Conservation (phyloP, 768 basidiomycete species). For the Leucosporidium yakuticum region DNA sequence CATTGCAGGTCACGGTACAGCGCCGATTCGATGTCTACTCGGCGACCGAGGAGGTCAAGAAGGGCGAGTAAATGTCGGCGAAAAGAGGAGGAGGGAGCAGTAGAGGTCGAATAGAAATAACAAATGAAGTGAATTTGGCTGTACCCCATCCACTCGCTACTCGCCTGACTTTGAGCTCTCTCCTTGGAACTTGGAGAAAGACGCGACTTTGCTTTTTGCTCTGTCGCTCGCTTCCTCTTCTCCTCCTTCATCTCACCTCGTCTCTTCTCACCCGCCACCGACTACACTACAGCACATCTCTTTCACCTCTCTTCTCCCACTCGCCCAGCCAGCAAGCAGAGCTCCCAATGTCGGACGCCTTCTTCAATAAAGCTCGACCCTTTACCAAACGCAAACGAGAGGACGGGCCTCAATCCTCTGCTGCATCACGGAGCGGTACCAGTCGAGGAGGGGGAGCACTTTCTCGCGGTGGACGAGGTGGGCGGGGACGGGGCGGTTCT, state of each 20-base stretch:
- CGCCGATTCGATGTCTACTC: conserved; percentile 87
- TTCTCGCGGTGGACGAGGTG: not conserved
- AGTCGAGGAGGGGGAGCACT: conserved; percentile 3
- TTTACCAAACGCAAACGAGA: conserved; percentile 29
- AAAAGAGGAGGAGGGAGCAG: too few species aligned
- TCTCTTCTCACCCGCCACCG: not conserved
- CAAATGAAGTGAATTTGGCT: too few species aligned
- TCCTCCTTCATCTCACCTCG: too few species aligned
- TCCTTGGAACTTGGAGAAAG: too few species aligned
- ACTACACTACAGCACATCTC: not conserved
- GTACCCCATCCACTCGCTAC: too few species aligned
- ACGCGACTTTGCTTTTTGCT: not conserved
- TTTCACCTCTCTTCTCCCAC: too few species aligned
- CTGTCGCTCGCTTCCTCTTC: too few species aligned
- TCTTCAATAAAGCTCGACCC: conserved; percentile 29
- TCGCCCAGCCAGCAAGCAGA: not conserved
- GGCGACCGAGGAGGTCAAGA: too few species aligned
- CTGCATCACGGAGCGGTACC: not conserved
- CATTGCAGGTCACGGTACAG: conserved; percentile 54
- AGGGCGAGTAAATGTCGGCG: too few species aligned
- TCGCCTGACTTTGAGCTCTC: too few species aligned
- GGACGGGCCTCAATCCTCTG: conserved; percentile 2
- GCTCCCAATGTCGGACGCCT: conserved; percentile 28
- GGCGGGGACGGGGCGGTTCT: not conserved
- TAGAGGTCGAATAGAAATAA: too few species aligned